These are phyloP conservation scores for Fraxinus ornus DNA, from an alignment of 305 asterid species.

Conservation along the genomic window DNA sequence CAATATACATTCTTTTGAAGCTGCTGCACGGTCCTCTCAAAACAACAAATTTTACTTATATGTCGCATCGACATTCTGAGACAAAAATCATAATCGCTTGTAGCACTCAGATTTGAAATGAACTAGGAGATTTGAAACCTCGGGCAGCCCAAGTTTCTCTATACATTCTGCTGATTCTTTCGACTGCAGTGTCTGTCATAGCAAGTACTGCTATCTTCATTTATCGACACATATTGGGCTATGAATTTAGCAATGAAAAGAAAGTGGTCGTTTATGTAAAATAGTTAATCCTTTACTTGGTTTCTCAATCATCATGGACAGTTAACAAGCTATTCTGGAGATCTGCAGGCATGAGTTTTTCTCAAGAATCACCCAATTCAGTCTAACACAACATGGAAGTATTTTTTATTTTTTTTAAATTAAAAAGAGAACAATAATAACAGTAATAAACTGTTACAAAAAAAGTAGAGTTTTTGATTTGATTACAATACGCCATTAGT, in stretches of 20 bases:
- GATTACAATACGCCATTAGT: background rate
- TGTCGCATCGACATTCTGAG: background rate
- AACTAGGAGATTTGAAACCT: constrained; percentile 30
- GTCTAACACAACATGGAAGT: too few species aligned
- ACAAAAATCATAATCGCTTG: background rate
- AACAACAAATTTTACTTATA: background rate
- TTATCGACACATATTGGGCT: background rate
- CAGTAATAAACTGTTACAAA: background rate
- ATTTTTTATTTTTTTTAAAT: too few species aligned
- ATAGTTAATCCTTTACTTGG: constrained; percentile 20
- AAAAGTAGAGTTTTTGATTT: background rate
- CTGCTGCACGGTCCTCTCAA: constrained; percentile 28
- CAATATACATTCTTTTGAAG: constrained; percentile 24
- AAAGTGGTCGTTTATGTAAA: constrained; percentile 21
- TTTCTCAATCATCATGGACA: constrained; percentile 23
- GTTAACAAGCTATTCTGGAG: constrained; percentile 25
- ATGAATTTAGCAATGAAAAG: constrained; percentile 17
- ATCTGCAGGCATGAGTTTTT: background rate
- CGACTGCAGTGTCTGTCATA: background rate
- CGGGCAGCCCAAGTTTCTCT: constrained; percentile 12
- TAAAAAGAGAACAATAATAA: background rate
- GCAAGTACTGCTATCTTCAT: background rate
- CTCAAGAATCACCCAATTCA: background rate
- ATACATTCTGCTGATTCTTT: background rate
- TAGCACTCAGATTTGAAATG: constrained; percentile 28